Conservation (phyloP, 177 flowering plant genomes). For the Vitis hybrid region DNA sequence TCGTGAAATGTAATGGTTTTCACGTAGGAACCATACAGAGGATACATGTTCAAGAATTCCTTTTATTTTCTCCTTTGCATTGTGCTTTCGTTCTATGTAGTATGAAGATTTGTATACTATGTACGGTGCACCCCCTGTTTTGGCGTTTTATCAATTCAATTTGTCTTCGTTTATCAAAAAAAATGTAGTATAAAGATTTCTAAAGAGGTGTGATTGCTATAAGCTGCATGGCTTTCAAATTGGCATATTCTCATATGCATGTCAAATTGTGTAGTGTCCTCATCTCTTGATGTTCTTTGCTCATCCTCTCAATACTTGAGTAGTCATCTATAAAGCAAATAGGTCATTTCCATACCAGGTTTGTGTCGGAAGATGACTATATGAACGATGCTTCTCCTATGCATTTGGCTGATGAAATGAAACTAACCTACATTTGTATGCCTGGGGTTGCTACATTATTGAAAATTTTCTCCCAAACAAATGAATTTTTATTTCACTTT, state of each 20-base stretch:
- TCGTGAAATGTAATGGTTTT: constrained; percentile 5
- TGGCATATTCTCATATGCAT: not conserved
- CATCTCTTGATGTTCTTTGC: not conserved
- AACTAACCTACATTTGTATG: not conserved
- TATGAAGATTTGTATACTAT: too few relatives aligned
- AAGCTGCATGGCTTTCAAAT: too few relatives aligned
- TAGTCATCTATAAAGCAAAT: constrained; percentile 36
- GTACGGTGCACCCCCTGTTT: too few relatives aligned
- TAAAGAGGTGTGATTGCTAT: too few relatives aligned
- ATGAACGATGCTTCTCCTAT: constrained; percentile 4
- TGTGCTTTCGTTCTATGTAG: not conserved
- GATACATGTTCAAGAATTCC: not conserved
- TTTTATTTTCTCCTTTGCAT: not conserved
- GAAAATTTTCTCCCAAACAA: too few relatives aligned
- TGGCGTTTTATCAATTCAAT: too few relatives aligned
- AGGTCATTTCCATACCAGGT: constrained; percentile 12
- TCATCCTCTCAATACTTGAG: too few relatives aligned
- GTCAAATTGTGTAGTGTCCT: too few relatives aligned
- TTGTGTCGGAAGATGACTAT: constrained; percentile 46
- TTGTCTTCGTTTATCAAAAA: too few relatives aligned
- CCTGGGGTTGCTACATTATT: constrained; percentile 7
- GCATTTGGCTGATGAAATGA: not conserved
- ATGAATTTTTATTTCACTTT: too few relatives aligned
- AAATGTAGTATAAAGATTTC: too few relatives aligned
- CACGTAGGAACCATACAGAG: constrained; percentile 17